Percentiles rank a stretch among this genome's conserved stretches.
Evolutionary conservation across 768 basidiomycete species (phyloP).

Genomic region (Tremella fuciformis): DNA sequence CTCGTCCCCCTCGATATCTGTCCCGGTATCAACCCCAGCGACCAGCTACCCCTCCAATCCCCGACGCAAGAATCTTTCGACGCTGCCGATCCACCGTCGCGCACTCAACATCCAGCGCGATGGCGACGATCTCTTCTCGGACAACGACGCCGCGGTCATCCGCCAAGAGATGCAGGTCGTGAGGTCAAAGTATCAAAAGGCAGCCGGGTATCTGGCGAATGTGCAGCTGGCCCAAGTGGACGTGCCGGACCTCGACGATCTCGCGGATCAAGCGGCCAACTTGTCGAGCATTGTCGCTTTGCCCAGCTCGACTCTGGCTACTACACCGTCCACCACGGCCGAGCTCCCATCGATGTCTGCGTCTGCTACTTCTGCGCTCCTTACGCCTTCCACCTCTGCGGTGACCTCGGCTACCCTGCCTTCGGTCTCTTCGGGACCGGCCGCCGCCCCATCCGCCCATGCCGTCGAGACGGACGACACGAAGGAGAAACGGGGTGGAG

Average conservation of each 20-base stretch:
- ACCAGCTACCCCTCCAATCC: conserved; percentile 12
- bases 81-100: conserved; percentile 9
- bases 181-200: conserved; percentile 33
- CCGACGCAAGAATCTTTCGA: conserved; percentile 5
- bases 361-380: conserved; percentile 1
- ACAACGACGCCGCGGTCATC: conserved; percentile 4
- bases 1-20: conserved; percentile 6
- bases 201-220: conserved; percentile 25
- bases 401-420: neutral
- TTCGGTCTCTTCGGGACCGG: neutral
- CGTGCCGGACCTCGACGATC: conserved; percentile 16
- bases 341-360: neutral
- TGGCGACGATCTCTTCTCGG: conserved; percentile 12
- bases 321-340: neutral
- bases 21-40: conserved; percentile 9
- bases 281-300: neutral
- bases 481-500: neutral
- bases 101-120: conserved; percentile 6
- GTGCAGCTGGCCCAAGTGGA: conserved; percentile 35
- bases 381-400: conserved; percentile 6
- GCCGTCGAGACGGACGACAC: neutral
- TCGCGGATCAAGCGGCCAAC: conserved; percentile 9
- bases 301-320: conserved; percentile 6
- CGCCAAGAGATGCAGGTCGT: conserved; percentile 20
- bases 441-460: neutral